phyloP scores from a whole-genome alignment of 805 yeast genomes.

The Barnettozyma populi region DNA sequence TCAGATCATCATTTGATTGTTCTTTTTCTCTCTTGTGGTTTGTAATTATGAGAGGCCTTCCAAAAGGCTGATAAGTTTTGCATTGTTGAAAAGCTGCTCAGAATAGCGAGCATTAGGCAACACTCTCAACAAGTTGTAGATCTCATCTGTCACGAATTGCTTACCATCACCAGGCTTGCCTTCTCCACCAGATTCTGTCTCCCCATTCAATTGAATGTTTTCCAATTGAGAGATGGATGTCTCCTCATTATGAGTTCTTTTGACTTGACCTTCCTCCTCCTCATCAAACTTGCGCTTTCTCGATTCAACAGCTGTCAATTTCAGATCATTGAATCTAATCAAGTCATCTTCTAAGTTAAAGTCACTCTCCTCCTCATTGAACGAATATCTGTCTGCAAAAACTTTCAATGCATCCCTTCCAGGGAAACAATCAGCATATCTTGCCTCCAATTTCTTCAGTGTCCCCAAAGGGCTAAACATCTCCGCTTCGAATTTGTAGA shows the following conservation, averaged over 20 bases:
- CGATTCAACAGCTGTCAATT: slow-evolving; percentile 3
- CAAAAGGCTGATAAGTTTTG: slow-evolving; percentile 33
- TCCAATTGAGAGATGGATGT: not conserved
- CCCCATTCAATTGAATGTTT: slow-evolving; percentile 1
- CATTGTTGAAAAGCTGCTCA: slow-evolving; percentile 47
- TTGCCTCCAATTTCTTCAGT: slow-evolving; percentile 56
- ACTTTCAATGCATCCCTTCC: slow-evolving; percentile 37
- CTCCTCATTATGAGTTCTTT: not conserved
- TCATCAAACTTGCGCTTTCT: slow-evolving; percentile 21
- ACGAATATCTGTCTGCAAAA: slow-evolving; percentile 33
- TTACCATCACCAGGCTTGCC: slow-evolving; percentile 7
- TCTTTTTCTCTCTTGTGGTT: not conserved
- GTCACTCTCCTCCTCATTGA: slow-evolving; percentile 22
- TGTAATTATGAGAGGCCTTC: not conserved
- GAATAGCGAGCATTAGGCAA: slow-evolving; percentile 54
- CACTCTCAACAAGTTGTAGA: slow-evolving; percentile 46
- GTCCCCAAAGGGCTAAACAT: slow-evolving; percentile 62
- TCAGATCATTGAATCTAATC: slow-evolving; percentile 26
- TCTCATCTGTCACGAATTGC: slow-evolving; percentile 32
- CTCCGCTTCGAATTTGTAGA: slow-evolving; percentile 62
- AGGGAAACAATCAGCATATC: slow-evolving; percentile 64
- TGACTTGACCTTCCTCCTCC: slow-evolving; percentile 1
- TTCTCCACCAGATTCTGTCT: slow-evolving; percentile 4
- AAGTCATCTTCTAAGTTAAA: slow-evolving; percentile 18
- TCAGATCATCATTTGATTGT: not conserved